These are phyloP conservation scores for Tetratostichococcus sp. DNA, from an alignment of 139 green algal genomes.

Conservation along the genomic window DNA sequence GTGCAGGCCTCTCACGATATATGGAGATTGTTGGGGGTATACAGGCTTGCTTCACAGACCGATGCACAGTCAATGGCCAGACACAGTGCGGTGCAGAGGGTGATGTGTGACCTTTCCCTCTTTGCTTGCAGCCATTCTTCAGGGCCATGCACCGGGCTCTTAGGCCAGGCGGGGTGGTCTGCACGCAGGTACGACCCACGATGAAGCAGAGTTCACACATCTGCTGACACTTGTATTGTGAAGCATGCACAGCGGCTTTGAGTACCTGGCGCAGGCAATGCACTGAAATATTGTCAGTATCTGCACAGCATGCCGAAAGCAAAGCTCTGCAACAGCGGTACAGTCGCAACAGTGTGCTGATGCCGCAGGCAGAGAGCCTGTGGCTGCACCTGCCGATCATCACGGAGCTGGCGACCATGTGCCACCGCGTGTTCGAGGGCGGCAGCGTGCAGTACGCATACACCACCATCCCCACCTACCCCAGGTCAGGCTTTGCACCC, in stretches of 20 bases:
- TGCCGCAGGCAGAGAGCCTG: conserved; percentile 74
- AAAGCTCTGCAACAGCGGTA: neutral
- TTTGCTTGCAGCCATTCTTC: conserved; percentile 84
- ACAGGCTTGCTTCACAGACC: no score
- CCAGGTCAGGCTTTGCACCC: conserved; percentile 40
- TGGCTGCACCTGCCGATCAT: conserved; percentile 97
- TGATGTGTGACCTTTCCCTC: no score
- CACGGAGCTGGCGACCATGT: conserved; percentile 85
- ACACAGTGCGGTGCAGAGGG: no score
- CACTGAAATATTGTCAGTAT: no score
- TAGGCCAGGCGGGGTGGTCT: conserved; percentile 86
- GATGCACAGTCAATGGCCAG: no score
- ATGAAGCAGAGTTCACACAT: neutral
- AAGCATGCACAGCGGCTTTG: no score
- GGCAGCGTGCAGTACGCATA: conserved; percentile 89
- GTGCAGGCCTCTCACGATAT: no score
- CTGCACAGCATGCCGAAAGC: neutral
- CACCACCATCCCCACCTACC: conserved; percentile 97
- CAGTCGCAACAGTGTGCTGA: no score
- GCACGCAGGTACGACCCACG: conserved; percentile 66
- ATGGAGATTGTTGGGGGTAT: no score
- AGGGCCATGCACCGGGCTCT: conserved; percentile 88
- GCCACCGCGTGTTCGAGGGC: conserved; percentile 72
- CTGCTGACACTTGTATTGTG: no score
- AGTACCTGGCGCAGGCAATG: no score